Evolutionary conservation across 768 basidiomycete species (phyloP).

Genomic region (Leccinum uliginosum): DNA sequence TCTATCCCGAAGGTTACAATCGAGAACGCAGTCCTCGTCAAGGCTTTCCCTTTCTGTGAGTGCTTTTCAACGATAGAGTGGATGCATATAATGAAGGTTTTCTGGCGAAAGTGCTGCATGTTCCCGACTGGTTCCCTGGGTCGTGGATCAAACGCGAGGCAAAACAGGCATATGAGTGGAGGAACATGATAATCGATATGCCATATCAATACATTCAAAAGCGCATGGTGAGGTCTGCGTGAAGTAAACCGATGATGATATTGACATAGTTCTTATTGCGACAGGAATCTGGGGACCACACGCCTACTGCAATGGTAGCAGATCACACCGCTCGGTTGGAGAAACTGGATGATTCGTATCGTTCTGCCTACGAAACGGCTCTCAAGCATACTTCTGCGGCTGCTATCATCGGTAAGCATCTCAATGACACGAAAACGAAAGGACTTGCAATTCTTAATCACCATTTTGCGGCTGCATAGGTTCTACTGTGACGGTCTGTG

Average conservation of each 20-base stretch:
- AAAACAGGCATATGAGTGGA: neutral
- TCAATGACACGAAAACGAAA: neutral
- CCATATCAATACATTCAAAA: constrained; percentile 1
- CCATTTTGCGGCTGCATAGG: neutral
- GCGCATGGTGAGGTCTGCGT: neutral
- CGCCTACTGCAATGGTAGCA: constrained; percentile 4
- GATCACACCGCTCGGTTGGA: constrained; percentile 9
- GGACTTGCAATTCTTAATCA: too few species aligned
- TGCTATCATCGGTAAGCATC: constrained; percentile 7
- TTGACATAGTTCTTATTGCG: neutral
- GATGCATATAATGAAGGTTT: neutral
- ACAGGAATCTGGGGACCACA: neutral
- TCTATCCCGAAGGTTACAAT: neutral
- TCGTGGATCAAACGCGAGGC: constrained; percentile 5
- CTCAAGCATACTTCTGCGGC: constrained; percentile 3
- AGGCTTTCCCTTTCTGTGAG: neutral
- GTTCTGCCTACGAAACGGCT: neutral
- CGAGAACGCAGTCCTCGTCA: neutral
- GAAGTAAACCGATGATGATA: neutral
- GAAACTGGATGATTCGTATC: neutral
- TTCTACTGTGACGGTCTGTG: neutral
- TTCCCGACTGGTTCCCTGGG: constrained; percentile 13
- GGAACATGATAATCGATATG: neutral
- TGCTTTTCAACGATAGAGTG: neutral
- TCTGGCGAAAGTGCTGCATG: constrained; percentile 1